Percentiles rank a stretch among this genome's conserved stretches.
Conservation (phyloP, 2,329 filamentous ascomycete species). For the Xenosphaeropsis pyriputrescens region DNA sequence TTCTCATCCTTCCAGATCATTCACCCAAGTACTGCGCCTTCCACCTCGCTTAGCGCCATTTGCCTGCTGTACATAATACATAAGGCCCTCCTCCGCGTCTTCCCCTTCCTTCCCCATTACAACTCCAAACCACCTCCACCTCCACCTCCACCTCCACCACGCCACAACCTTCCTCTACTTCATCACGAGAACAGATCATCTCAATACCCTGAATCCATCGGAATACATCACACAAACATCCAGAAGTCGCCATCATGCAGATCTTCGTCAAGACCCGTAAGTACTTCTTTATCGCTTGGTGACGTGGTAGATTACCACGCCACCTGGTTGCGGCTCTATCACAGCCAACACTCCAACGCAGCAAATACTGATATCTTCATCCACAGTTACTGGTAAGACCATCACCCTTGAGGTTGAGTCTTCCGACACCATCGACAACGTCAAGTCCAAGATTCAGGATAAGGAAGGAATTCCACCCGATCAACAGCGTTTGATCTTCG, state of each 20-base stretch:
- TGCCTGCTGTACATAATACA: no score
- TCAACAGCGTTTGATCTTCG: slow-evolving; percentile 92
- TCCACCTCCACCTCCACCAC: slow-evolving; percentile 2
- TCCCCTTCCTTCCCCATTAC: no score
- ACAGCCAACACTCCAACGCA: background rate
- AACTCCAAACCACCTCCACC: background rate
- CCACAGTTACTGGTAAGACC: slow-evolving; percentile 77
- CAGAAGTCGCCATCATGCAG: slow-evolving; percentile 49
- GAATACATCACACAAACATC: slow-evolving; percentile 1
- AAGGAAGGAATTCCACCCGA: slow-evolving; percentile 96
- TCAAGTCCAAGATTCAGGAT: slow-evolving; percentile 94
- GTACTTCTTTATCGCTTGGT: slow-evolving; percentile 21
- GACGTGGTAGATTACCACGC: no score
- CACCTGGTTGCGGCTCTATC: slow-evolving; percentile 14
- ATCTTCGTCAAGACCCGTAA: slow-evolving; percentile 96
- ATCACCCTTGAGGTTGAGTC: slow-evolving; percentile 86
- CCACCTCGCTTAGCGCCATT: no score
- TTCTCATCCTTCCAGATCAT: no score
- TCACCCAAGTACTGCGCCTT: no score
- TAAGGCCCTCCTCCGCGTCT: no score
- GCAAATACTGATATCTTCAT: slow-evolving; percentile 18
- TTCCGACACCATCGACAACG: slow-evolving; percentile 86
- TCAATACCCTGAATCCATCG: no score
- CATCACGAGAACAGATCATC: slow-evolving; percentile 1
- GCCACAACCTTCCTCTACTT: background rate